These are phyloP conservation scores for Luffa acutangula DNA, from an alignment of 306 rosid species.

Conservation along the genomic window DNA sequence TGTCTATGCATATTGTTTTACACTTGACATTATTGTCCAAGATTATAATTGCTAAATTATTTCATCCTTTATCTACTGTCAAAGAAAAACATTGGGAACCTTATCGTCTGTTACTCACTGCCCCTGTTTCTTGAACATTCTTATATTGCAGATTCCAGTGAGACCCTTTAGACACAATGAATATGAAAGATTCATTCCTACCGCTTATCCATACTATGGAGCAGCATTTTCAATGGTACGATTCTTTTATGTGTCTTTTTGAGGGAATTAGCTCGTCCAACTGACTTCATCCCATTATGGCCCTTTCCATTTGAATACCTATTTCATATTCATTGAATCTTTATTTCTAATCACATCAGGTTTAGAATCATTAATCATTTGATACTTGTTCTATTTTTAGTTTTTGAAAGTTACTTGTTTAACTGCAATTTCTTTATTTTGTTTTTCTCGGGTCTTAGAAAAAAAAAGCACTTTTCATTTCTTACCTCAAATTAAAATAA, in stretches of 20 bases:
- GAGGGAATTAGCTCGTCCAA: no score
- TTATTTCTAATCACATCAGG: background rate
- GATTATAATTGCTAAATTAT: background rate
- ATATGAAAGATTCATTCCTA: conserved; percentile 88
- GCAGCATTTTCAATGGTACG: conserved; percentile 86
- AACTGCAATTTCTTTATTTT: no score
- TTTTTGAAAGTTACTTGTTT: background rate
- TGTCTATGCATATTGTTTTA: background rate
- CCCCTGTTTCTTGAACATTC: conserved; percentile 9
- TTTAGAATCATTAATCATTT: background rate
- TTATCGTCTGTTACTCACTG: background rate
- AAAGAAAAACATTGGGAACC: background rate
- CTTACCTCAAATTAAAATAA: background rate
- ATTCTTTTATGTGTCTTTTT: conserved; percentile 10
- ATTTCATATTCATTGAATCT: background rate
- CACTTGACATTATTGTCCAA: background rate
- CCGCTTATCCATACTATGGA: conserved; percentile 95
- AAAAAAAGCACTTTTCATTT: background rate
- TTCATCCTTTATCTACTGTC: background rate
- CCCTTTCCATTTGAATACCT: background rate
- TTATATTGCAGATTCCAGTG: conserved; percentile 76
- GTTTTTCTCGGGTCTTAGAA: no score
- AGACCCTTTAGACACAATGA: conserved; percentile 93
- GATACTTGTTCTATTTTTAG: background rate
- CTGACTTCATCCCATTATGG: no score